Base-by-base conservation (phyloP, 345 rosid genomes). In the Firmiana major region DNA sequence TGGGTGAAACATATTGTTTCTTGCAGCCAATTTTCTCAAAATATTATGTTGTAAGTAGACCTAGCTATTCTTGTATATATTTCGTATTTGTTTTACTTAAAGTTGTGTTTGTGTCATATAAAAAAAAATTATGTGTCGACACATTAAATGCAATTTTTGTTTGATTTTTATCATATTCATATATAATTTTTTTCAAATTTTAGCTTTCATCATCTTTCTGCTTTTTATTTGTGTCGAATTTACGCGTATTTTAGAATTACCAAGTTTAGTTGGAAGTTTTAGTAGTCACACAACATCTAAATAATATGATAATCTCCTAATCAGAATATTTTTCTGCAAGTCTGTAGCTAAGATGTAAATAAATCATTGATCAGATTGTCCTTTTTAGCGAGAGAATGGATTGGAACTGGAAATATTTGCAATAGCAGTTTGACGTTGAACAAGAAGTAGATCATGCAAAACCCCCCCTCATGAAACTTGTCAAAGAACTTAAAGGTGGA, bases 401-500 rank as follows among this genome's bases (percentile, higher is more conserved):
- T 57, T 57, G 62, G 62, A 57, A 57, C 21, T 9, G 62, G 28
- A 7, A 57, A 57, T 22, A 57, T 22, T 57, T 57, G 12, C 28
- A n/a, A 9, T 5, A n/a, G 28, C 28, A 10, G 63, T 59, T 59
- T 63, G 43, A 34, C 43, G 1, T 16, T 63, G 42, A 63, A 63
- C 22, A 31, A 63, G 5, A 34, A 34, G 2, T 21, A 8, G 10
- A 55, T 55, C 26, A 55, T 55, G 60, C 28, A 1, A 54, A 54
- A 9, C 19, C 71, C 36, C 4, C 2, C 31, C 10, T 65, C 17
- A 42, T 80, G 59, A 43, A 62, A 64, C 55, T 71, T 9, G 83
- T 53, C 10, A 21, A 72, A 66, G 60, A 55, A 70, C 71, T 54
- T 28, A 71, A 77, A 16, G 48, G 74, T 40, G 6, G 59, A 74